Percentiles rank a stretch among this genome's conserved stretches.
These are phyloP conservation scores for Scleroderma bovista DNA, from an alignment of 768 basidiomycete species.

Conservation along the genomic window DNA sequence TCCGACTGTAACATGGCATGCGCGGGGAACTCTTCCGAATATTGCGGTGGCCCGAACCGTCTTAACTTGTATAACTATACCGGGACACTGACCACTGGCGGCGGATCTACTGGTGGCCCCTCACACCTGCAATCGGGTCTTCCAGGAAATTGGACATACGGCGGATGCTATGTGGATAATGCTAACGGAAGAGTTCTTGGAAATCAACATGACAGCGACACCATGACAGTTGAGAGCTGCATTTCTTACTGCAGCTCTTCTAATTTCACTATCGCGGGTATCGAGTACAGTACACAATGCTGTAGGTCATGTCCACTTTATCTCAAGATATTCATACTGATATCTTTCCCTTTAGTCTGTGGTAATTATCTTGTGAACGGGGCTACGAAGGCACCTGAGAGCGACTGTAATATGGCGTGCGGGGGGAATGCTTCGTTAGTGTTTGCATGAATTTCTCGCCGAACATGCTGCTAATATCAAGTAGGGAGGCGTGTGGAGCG, in stretches of 20 bases:
- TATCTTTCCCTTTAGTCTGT: constrained; percentile 48
- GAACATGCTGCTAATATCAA: constrained; percentile 6
- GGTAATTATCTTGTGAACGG: constrained; percentile 60
- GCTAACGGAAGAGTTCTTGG: constrained; percentile 58
- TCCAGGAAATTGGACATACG: constrained; percentile 53
- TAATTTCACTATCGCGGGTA: constrained; percentile 62
- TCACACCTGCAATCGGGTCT: constrained; percentile 48
- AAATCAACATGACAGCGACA: constrained; percentile 33
- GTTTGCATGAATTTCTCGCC: neutral
- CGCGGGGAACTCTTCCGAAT: constrained; percentile 54
- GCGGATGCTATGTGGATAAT: constrained; percentile 69
- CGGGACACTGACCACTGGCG: constrained; percentile 40
- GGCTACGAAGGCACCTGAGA: constrained; percentile 43
- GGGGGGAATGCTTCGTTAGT: constrained; percentile 60
- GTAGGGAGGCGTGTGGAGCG: constrained; percentile 67
- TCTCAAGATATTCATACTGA: neutral
- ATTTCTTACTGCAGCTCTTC: constrained; percentile 48
- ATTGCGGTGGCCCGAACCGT: constrained; percentile 68
- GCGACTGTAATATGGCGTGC: constrained; percentile 70
- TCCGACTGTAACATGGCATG: constrained; percentile 65
- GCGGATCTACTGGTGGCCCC: constrained; percentile 18
- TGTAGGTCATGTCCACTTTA: constrained; percentile 32
- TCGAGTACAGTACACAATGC: constrained; percentile 54
- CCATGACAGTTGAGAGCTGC: constrained; percentile 59
- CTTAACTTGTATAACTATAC: constrained; percentile 69